These are phyloP conservation scores for Nannizziopsis barbatae DNA, from an alignment of 2,329 filamentous ascomycete genomes.

Conservation along the genomic window DNA sequence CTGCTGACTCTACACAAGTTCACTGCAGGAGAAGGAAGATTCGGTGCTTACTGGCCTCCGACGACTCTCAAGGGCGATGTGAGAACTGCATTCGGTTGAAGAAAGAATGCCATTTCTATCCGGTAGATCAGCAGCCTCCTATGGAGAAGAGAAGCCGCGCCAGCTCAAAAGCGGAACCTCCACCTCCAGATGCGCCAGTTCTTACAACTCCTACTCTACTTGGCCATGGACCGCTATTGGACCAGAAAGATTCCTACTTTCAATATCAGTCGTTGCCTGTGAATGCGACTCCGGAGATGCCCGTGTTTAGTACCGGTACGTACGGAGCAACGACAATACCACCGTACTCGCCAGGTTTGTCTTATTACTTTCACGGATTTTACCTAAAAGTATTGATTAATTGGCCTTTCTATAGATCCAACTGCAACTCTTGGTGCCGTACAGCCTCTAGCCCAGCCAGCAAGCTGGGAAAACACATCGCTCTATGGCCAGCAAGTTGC, in stretches of 20 bases:
- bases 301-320: conserved; percentile 23
- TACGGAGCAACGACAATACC: conserved; percentile 27
- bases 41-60: conserved; percentile 66
- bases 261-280: conserved; percentile 29
- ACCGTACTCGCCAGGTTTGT: conserved; percentile 29
- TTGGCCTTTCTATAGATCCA: conserved; percentile 19
- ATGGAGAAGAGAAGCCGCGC: conserved; percentile 39
- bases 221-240: conserved; percentile 21
- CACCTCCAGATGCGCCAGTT: conserved; percentile 37
- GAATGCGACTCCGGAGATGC: conserved; percentile 26
- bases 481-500: conserved; percentile 29
- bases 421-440: conserved; percentile 22
- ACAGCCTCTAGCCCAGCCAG: conserved; percentile 26
- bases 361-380: not conserved
- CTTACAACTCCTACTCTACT: conserved; percentile 41
- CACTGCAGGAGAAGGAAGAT: conserved; percentile 92
- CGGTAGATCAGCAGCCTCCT: conserved; percentile 65
- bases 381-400: conserved; percentile 7
- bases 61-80: conserved; percentile 65
- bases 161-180: conserved; percentile 35
- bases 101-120: conserved; percentile 86
- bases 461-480: conserved; percentile 31
- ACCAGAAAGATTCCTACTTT: conserved; percentile 30
- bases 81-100: conserved; percentile 88
- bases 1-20: conserved; percentile 41